Evolutionary conservation across 2,329 filamentous ascomycete genomes (phyloP).

Genomic region (Stagonosporopsis chrysanthemi): DNA sequence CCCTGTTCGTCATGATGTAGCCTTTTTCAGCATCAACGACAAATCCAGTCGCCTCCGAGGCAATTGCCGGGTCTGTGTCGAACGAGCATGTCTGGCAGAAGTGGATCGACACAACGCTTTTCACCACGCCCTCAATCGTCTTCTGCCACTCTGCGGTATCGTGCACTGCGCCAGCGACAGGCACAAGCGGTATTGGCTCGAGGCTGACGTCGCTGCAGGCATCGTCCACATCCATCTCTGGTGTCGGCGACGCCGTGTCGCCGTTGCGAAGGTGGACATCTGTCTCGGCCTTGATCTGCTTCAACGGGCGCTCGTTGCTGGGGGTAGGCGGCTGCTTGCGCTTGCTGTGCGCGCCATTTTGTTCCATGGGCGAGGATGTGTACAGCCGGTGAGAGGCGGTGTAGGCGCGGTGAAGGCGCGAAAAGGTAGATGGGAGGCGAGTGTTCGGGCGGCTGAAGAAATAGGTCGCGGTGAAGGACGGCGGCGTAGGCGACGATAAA

Average conservation of each 20-base stretch:
- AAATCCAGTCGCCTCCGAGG: conserved; percentile 96
- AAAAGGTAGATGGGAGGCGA: conserved; percentile 6
- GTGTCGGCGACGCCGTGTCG: conserved; percentile 28
- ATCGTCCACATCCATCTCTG: conserved; percentile 46
- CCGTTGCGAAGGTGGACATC: conserved; percentile 51
- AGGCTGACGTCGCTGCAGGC: conserved; percentile 50
- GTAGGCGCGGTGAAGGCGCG: conserved; percentile 8
- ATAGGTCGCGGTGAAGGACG: conserved; percentile 20
- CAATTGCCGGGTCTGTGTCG: conserved; percentile 92
- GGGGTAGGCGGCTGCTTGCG: conserved; percentile 61
- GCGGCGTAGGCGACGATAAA: conserved; percentile 27
- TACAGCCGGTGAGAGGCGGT: conserved; percentile 6
- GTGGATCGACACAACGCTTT: conserved; percentile 96
- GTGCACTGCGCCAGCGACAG: conserved; percentile 51
- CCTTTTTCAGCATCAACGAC: conserved; percentile 94
- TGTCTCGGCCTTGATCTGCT: conserved; percentile 61
- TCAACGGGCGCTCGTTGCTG: conserved; percentile 59
- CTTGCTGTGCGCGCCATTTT: conserved; percentile 60
- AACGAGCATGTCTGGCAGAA: conserved; percentile 99
- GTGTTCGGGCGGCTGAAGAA: conserved; percentile 13
- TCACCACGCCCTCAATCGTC: conserved; percentile 91
- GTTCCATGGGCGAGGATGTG: conserved; percentile 53
- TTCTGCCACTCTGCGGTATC: conserved; percentile 92
- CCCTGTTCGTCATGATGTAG: conserved; percentile 63
- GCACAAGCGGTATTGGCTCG: conserved; percentile 46